A percentile compares a stretch with the other conserved stretches of the same genome.
phyloP scores from a whole-genome alignment of 352 stramenopile species.

The Achlya hypogyna region DNA sequence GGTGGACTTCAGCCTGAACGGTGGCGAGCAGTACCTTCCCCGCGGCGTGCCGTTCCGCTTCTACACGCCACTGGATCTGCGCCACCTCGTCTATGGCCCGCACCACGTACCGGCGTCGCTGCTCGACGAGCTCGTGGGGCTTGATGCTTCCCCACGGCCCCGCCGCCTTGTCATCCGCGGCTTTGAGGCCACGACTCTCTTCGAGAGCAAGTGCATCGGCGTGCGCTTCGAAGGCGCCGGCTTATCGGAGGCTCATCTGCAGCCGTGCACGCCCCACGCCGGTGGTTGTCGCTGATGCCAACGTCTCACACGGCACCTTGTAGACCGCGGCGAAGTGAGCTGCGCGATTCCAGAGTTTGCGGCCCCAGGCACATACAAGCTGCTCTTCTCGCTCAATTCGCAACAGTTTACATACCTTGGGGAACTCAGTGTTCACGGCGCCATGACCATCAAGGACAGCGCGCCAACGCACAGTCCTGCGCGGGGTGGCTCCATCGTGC shows the following conservation, averaged over 20 bases:
- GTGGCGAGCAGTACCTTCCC: conserved; percentile 13
- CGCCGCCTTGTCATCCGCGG: not conserved
- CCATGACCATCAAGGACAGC: not conserved
- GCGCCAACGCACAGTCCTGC: not conserved
- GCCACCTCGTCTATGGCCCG: not conserved
- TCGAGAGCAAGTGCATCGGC: conserved; percentile 13
- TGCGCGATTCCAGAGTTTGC: conserved; percentile 10
- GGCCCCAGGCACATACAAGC: not conserved
- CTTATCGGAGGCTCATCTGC: not conserved
- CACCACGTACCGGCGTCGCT: not conserved
- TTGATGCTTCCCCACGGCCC: not conserved
- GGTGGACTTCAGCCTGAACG: conserved; percentile 19
- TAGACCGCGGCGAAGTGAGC: conserved; percentile 5
- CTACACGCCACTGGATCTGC: conserved; percentile 1
- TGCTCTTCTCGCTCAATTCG: conserved; percentile 13
- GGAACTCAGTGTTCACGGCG: not conserved
- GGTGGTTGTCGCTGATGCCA: not conserved
- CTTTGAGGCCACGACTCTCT: not conserved
- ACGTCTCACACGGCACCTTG: not conserved
- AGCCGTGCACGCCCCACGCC: not conserved
- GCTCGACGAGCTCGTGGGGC: conserved; percentile 1
- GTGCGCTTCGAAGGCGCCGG: conserved; percentile 1
- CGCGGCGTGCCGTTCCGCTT: conserved; percentile 5
- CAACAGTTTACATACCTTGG: conserved; percentile 12
- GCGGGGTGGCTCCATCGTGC: not conserved